Percentiles rank a stretch among this genome's conserved stretches.
These are phyloP conservation scores for Hyphodiscus hymeniophilus DNA, from an alignment of 495 filamentous ascomycete species.

Conservation along the genomic window DNA sequence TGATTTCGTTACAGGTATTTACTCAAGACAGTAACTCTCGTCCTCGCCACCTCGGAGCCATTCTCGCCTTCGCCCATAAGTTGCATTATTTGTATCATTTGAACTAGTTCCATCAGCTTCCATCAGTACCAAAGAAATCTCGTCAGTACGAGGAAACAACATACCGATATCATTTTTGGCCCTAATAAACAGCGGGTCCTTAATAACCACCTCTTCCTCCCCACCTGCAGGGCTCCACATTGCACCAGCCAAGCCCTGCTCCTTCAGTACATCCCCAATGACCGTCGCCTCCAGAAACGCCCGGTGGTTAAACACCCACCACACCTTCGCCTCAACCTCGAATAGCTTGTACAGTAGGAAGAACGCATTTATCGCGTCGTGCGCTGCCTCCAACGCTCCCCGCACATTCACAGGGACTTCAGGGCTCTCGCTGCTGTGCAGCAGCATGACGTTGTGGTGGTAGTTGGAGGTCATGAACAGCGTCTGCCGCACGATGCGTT, in stretches of 20 bases:
- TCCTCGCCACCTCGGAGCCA: conserved; percentile 43
- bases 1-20: conserved; percentile 35
- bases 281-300: conserved; percentile 56
- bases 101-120: conserved; percentile 23
- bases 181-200: conserved; percentile 45
- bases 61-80: conserved; percentile 43
- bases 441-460: conserved; percentile 65
- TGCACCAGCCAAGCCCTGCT: conserved; percentile 7
- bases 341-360: conserved; percentile 58
- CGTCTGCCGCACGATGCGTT: conserved; percentile 55
- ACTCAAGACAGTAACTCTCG: conserved; percentile 46
- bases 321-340: conserved; percentile 56
- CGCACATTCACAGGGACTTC: conserved; percentile 54
- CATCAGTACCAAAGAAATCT: background rate
- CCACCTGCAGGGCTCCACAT: too few species aligned
- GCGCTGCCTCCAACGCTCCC: conserved; percentile 59
- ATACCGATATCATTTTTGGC: conserved; percentile 48
- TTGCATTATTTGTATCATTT: conserved; percentile 52
- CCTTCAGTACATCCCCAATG: conserved; percentile 23
- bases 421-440: conserved; percentile 51
- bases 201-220: conserved; percentile 10
- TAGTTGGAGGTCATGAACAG: conserved; percentile 64
- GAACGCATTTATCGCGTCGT: conserved; percentile 43
- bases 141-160: too few species aligned
- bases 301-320: conserved; percentile 71